Conservation (phyloP, 2,329 filamentous ascomycete genomes). For the Xylariaceae sp. region DNA sequence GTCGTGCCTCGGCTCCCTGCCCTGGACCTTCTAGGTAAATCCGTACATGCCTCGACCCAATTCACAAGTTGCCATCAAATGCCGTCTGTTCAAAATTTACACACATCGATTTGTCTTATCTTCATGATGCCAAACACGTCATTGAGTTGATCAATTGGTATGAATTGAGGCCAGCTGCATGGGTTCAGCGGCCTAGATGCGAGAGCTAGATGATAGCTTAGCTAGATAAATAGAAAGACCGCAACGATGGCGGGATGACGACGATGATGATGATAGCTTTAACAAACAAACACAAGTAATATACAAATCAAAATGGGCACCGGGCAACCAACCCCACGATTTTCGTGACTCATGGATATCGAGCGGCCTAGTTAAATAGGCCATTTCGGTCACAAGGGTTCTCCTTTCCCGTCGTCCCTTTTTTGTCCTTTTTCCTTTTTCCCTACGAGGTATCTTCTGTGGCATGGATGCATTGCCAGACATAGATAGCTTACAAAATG, state of each 20-base stretch:
- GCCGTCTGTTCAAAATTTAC: no score
- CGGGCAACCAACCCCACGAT: not conserved
- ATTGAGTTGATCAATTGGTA: no score
- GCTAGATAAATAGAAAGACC: not conserved
- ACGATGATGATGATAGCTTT: no score
- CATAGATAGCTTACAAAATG: not conserved
- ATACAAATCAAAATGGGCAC: conserved; percentile 9
- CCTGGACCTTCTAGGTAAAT: no score
- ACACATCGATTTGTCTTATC: no score
- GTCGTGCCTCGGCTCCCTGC: no score
- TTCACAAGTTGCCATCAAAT: no score
- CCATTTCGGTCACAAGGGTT: not conserved
- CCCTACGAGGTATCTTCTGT: not conserved
- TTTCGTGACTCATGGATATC: conserved; percentile 5
- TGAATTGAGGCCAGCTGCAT: no score
- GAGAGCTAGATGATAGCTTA: not conserved
- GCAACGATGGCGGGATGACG: not conserved
- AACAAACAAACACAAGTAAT: not conserved
- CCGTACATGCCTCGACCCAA: no score
- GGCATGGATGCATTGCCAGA: not conserved
- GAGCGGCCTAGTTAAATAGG: not conserved
- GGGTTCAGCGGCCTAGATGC: no score
- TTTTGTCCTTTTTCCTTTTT: not conserved
- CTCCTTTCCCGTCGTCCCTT: not conserved
- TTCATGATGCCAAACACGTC: no score